These are phyloP conservation scores for Irpex rosettiformis DNA, from an alignment of 1,284 basidiomycete species.

Conservation along the genomic window DNA sequence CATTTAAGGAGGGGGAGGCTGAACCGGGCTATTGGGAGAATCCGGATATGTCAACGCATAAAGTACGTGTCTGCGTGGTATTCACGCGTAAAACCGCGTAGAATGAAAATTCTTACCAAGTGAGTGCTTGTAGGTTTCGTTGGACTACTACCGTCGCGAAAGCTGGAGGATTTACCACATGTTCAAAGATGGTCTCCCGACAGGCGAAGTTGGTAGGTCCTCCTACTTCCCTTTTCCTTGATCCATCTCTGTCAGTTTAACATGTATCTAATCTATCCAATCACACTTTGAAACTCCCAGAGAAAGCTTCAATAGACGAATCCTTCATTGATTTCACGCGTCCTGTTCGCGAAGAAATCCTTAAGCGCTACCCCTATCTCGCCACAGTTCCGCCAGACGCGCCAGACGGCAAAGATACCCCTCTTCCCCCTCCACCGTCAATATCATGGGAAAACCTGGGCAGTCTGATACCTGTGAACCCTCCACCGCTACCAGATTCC, in stretches of 20 bases:
- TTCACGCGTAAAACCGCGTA: not conserved
- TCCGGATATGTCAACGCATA: conserved; percentile 87
- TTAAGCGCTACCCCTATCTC: conserved; percentile 78
- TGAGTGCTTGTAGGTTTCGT: conserved; percentile 63
- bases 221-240: not conserved
- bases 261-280: not conserved
- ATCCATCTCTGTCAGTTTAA: not conserved
- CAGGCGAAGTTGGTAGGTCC: conserved; percentile 57
- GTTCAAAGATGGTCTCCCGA: conserved; percentile 79
- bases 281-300: conserved; percentile 34
- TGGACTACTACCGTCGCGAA: conserved; percentile 93
- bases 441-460: conserved; percentile 68
- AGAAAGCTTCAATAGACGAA: conserved; percentile 82
- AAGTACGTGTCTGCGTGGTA: conserved; percentile 48
- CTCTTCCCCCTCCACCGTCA: conserved; percentile 76
- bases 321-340: conserved; percentile 89
- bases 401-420: conserved; percentile 72
- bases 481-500: conserved; percentile 28
- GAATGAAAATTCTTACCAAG: not conserved
- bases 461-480: conserved; percentile 67
- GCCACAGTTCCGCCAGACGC: conserved; percentile 65
- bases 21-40: conserved; percentile 90
- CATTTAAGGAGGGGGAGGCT: conserved; percentile 85
- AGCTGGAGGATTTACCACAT: conserved; percentile 85
- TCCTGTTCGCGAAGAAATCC: conserved; percentile 69